phyloP scores from a whole-genome alignment of 768 basidiomycete genomes.

The Leccinum boreale region DNA sequence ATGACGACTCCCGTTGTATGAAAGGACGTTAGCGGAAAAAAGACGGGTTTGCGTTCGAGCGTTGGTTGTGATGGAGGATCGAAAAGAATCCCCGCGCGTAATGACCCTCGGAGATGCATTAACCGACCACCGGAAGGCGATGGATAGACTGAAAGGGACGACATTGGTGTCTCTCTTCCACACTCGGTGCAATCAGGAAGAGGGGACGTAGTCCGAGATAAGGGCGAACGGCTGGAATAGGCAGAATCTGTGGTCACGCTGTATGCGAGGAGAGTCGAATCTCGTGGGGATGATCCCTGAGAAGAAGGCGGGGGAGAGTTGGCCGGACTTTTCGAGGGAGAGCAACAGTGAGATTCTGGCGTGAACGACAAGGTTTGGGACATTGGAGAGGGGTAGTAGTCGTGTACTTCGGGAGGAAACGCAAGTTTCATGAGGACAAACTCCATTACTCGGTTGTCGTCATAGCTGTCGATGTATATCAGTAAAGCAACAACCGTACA shows the following conservation, averaged over 20 bases:
- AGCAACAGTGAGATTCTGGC: constrained; percentile 12
- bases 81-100: constrained; percentile 8
- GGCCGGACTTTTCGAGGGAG: constrained; percentile 25
- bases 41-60: constrained; percentile 21
- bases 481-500: not conserved
- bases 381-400: constrained; percentile 24
- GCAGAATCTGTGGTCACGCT: constrained; percentile 5
- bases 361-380: constrained; percentile 13
- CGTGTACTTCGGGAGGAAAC: constrained; percentile 51
- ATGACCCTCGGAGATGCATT: not conserved
- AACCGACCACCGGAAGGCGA: constrained; percentile 5
- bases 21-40: constrained; percentile 60
- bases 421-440: constrained; percentile 68
- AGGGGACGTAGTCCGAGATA: constrained; percentile 21
- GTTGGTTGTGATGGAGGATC: constrained; percentile 11
- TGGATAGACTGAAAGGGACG: constrained; percentile 4
- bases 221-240: constrained; percentile 19
- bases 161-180: constrained; percentile 13
- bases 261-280: constrained; percentile 16
- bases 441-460: constrained; percentile 64
- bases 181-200: constrained; percentile 17
- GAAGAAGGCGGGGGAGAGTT: constrained; percentile 29
- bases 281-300: constrained; percentile 26
- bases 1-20: constrained; percentile 66
- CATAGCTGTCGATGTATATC: constrained; percentile 37